Evolutionary conservation across 169 alveolate species (phyloP).

Genomic region (Cryptosporidium tyzzeri): DNA sequence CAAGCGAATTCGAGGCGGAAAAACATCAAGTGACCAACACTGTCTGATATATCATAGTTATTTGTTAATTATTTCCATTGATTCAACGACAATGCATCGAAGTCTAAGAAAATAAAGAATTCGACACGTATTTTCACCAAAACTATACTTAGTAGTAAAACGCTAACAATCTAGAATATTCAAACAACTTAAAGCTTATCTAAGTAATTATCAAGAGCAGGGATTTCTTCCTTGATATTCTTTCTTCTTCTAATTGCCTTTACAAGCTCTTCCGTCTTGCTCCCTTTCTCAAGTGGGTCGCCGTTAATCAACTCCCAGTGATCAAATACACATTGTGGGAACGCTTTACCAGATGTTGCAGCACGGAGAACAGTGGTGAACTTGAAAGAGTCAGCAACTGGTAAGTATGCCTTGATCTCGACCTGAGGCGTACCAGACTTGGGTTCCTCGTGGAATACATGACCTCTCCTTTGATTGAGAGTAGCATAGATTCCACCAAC

Average conservation of each 20-base stretch:
- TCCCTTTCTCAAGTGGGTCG: constrained; percentile 97
- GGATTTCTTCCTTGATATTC: constrained; percentile 97
- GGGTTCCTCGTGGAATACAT: constrained; percentile 96
- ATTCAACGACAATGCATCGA: too few species aligned
- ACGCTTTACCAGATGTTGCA: constrained; percentile 99
- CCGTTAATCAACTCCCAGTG: constrained; percentile 98
- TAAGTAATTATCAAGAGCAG: constrained; percentile 94
- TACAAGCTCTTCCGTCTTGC: constrained; percentile 94
- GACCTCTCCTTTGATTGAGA: constrained; percentile 98
- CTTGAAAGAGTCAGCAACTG: constrained; percentile 99
- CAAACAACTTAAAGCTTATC: constrained; percentile 93
- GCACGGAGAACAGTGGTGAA: constrained; percentile 99
- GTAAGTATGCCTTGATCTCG: constrained; percentile 97
- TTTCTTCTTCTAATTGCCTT: constrained; percentile 96
- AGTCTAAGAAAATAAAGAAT: neutral
- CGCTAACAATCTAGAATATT: constrained; percentile 22
- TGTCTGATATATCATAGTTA: neutral
- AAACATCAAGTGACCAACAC: neutral
- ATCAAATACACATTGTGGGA: constrained; percentile 99
- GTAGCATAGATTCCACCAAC: constrained; percentile 97
- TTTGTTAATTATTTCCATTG: too few species aligned
- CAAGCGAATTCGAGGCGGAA: neutral
- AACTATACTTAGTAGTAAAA: constrained; percentile 3
- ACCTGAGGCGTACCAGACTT: constrained; percentile 98
- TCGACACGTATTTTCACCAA: neutral